Percentiles rank a stretch among this genome's conserved stretches.
Conservation (phyloP, 495 filamentous ascomycete genomes). For the Penicillium macrosclerotiorum region DNA sequence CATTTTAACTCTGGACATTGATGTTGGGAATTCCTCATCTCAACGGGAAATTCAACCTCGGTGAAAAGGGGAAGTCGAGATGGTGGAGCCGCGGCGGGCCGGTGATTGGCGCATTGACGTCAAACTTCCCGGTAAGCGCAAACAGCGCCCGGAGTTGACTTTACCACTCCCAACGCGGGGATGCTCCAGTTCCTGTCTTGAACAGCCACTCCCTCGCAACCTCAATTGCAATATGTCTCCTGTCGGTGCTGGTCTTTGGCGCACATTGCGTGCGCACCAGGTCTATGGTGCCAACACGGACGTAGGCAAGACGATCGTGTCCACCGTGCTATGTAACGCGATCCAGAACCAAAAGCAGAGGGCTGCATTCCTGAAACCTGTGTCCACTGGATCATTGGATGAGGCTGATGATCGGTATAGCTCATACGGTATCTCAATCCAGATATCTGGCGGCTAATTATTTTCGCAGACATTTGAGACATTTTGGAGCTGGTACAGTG, state of each 20-base stretch:
- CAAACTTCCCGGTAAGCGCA: conserved; percentile 12
- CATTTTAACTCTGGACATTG: not conserved
- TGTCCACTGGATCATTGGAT: conserved; percentile 65
- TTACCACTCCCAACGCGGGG: not conserved
- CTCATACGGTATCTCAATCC: not conserved
- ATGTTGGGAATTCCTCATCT: conserved; percentile 10
- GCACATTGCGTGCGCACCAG: conserved; percentile 61
- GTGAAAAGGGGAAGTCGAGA: conserved; percentile 12
- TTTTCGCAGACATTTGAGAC: conserved; percentile 52
- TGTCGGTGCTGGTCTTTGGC: conserved; percentile 55
- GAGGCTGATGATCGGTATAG: conserved; percentile 67
- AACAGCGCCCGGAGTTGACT: conserved; percentile 5
- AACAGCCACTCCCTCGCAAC: not conserved
- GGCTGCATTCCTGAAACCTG: conserved; percentile 68
- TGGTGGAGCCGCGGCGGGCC: conserved; percentile 8
- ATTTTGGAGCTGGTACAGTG: conserved; percentile 47
- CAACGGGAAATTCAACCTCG: conserved; percentile 23
- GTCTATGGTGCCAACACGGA: conserved; percentile 79
- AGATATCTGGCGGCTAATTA: not conserved
- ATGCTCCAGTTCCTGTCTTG: not conserved
- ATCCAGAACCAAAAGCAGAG: conserved; percentile 46
- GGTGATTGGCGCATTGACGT: conserved; percentile 17
- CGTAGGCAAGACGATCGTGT: conserved; percentile 76
- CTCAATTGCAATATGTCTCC: conserved; percentile 31
- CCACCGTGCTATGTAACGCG: conserved; percentile 65